Base-by-base conservation (phyloP, 2,329 filamentous ascomycete species). In the Hymenoscyphus scutula region DNA sequence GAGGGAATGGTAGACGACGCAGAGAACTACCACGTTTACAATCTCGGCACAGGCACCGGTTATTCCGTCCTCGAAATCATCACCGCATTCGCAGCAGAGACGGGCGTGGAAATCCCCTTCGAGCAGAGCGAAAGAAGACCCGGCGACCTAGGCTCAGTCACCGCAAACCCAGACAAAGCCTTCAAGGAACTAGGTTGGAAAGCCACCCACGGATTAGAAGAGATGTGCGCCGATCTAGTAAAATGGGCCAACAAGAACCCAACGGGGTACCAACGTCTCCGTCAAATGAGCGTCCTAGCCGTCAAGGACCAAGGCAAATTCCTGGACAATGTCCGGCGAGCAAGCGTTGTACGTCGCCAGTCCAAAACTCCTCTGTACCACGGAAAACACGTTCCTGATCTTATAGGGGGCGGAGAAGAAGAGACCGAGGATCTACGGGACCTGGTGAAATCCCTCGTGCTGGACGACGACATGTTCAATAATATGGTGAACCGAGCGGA, bases 41-140 rank as follows among this genome's bases (percentile, higher is more conserved):
- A 79, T 64, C 71, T 80, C 15, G 78, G 78, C 2, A 78, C 76
- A 2, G 78, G 78, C n/a, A 76, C 70, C 23, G 78, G 77, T 5
- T 75, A 77, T 15, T 79, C 77, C 0, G 78, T 80, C 2, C 67
- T 74, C 15, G 77, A 80, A 62, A 77, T 77, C 4, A 74, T 80
- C 27, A 65, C 62, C 41, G 76, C 73, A 38, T 73, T 77, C 56
- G 72, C 78, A 63, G 67, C 62, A 2, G 77, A 76, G 0, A 74
- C 76, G 4, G 70, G 68, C 17, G 68, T 66, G 58, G 45, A 67
- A 2, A 78, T 80, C 32, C 75, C 76, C 1, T 69, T 76, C 48
- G 64, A 71, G 19, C 68, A 69, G 55, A 70, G 72, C 15, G 74
- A 72, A 5, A 71, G 77, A 10, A 70, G 77, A 34, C 70, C 72